Base-by-base conservation (phyloP, 78 protist species). In the Neovahlkampfia damariscottae region DNA sequence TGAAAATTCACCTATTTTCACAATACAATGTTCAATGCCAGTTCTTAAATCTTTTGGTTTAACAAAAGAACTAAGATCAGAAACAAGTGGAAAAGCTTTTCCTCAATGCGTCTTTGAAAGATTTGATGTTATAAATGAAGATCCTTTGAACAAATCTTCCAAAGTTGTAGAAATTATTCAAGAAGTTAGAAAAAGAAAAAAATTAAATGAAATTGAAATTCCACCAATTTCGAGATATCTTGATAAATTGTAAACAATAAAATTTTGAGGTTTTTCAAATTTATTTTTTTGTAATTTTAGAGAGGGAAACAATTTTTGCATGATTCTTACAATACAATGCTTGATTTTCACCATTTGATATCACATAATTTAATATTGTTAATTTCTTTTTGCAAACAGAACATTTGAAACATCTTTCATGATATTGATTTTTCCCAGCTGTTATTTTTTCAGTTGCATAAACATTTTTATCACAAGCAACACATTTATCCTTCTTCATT, bases 21-120 rank as follows among this genome's bases (percentile, higher is more conserved):
- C 80, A 70, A 69, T 97, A 82, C 88, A 87, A 87, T 94, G 96
- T 28, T 71, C 90, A 84, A 74, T 98, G 69, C 99, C 99, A 41
- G 99, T 98, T 81, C 67, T 77, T 40, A 99, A 96, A 86, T 96
- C 99, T 9, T 96, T 97, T 95, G 98, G 99, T 38, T 91, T 98
- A 95, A 88, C 95, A 29, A 89, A 96, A 67, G 98, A 91, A 75
- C 93, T 98, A 10, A 93, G 99, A 66, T 69, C 96, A 19, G 73
- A 84, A 86, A 98, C 99, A 40, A 85, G 90, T 19, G 99, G 99
- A 79, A 92, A 95, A 87, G 99, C 99, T 62, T 98, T 96, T 98
- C 99, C 98, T 36, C 99, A 98, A 88, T 78, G 91, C 50, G 94
- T 91, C 36, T 96, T 98, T 83, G 95, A 93, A 82, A 99, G 95